These are phyloP conservation scores for Calvatia gigantea DNA, from an alignment of 768 basidiomycete species.

Conservation along the genomic window DNA sequence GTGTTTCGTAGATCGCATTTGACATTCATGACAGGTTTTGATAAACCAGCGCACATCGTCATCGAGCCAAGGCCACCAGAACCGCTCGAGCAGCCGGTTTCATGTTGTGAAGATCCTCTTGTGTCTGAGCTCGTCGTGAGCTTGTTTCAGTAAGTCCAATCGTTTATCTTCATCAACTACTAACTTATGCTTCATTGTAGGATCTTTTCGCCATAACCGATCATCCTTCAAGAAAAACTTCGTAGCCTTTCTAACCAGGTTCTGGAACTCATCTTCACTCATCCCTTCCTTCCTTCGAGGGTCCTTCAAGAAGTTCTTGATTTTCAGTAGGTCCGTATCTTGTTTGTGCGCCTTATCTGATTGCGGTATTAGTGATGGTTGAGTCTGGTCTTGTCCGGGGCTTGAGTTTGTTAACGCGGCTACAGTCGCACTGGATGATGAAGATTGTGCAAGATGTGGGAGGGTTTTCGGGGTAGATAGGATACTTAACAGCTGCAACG, in stretches of 20 bases:
- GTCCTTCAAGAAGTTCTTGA: conserved; percentile 13
- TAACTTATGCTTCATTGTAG: conserved; percentile 17
- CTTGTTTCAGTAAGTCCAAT: conserved; percentile 15
- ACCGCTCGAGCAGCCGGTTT: conserved; percentile 16
- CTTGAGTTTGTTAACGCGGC: background rate
- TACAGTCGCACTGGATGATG: too few relatives aligned
- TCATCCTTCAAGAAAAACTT: conserved; percentile 17
- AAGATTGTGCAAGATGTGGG: too few relatives aligned
- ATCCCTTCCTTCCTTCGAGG: background rate
- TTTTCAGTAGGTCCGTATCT: conserved; percentile 11
- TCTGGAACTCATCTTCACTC: background rate
- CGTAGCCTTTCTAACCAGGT: conserved; percentile 1
- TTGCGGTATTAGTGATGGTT: background rate
- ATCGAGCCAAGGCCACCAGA: conserved; percentile 26
- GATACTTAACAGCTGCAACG: background rate
- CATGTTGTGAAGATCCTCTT: conserved; percentile 23
- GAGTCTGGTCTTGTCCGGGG: background rate
- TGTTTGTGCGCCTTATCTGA: background rate
- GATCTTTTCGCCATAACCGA: conserved; percentile 18
- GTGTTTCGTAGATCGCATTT: conserved; percentile 19
- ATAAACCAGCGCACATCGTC: conserved; percentile 29
- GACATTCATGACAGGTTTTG: conserved; percentile 29
- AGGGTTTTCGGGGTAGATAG: background rate
- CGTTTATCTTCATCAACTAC: conserved; percentile 13
- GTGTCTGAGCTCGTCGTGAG: conserved; percentile 26